phyloP scores from a whole-genome alignment of 305 asterid genomes.

The Rubia tinctorum region DNA sequence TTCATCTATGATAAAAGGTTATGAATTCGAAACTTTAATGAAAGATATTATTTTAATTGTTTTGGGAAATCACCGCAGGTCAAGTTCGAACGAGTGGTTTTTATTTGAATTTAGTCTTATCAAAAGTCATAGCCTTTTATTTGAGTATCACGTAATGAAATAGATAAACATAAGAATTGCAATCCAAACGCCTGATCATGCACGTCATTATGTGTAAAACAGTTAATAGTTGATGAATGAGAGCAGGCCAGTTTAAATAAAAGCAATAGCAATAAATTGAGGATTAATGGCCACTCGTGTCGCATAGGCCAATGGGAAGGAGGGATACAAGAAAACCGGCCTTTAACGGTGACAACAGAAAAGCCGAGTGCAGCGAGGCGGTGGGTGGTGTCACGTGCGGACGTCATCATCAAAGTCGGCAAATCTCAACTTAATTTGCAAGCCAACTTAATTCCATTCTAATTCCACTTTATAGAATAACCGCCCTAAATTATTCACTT shows the following conservation, averaged over 20 bases:
- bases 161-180: background rate
- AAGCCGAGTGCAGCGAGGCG: slow-evolving; percentile 18
- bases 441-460: slow-evolving; percentile 17
- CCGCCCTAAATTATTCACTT: slow-evolving; percentile 2
- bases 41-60: too few relatives aligned
- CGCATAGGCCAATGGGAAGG: background rate
- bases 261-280: background rate
- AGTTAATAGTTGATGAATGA: background rate
- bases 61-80: too few relatives aligned
- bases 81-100: too few relatives aligned
- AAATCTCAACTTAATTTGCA: slow-evolving; percentile 25
- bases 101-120: too few relatives aligned
- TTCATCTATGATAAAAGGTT: too few relatives aligned
- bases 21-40: too few relatives aligned
- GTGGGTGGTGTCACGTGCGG: slow-evolving; percentile 28
- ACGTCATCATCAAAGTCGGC: slow-evolving; percentile 39
- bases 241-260: background rate
- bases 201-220: background rate
- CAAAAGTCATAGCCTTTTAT: too few relatives aligned
- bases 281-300: slow-evolving; percentile 2
- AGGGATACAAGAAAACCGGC: slow-evolving; percentile 32
- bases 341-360: slow-evolving; percentile 24
- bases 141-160: too few relatives aligned
- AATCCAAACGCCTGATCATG: background rate
- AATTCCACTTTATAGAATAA: background rate